Conservation (phyloP, 2,329 filamentous ascomycete species). For the Dactylonectria macrodidyma region DNA sequence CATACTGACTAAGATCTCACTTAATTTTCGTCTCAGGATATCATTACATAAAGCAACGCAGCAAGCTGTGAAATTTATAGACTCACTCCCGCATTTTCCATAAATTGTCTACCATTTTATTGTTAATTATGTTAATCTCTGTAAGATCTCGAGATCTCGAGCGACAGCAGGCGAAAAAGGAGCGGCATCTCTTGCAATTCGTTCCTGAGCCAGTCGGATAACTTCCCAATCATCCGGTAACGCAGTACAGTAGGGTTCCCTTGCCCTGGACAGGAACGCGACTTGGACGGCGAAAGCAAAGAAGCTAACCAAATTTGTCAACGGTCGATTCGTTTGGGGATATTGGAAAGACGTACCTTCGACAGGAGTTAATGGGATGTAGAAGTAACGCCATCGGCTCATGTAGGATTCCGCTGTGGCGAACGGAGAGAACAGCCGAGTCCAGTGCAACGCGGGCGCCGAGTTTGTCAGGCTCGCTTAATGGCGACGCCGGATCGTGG, state of each 20-base stretch:
- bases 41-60: neutral
- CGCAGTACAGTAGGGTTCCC: neutral
- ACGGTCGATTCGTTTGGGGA: neutral
- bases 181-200: neutral
- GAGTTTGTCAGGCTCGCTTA: slow-evolving; percentile 12
- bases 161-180: slow-evolving; percentile 22
- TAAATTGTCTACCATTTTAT: neutral
- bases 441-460: slow-evolving; percentile 24
- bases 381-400: slow-evolving; percentile 26
- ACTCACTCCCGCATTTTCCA: neutral
- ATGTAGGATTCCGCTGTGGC: slow-evolving; percentile 22
- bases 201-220: neutral
- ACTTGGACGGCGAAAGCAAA: slow-evolving; percentile 34
- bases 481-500: neutral
- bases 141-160: slow-evolving; percentile 28
- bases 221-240: slow-evolving; percentile 10
- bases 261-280: slow-evolving; percentile 9
- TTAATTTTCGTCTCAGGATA: too few relatives aligned
- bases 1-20: too few relatives aligned
- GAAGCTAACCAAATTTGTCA: slow-evolving; percentile 13
- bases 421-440: slow-evolving; percentile 1
- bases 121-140: neutral
- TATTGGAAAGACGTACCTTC: slow-evolving; percentile 23
- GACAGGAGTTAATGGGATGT: slow-evolving; percentile 36
- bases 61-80: neutral